These are phyloP conservation scores for Chimonanthus praecox DNA, from an alignment of 164 flowering plant genomes.

Conservation along the genomic window DNA sequence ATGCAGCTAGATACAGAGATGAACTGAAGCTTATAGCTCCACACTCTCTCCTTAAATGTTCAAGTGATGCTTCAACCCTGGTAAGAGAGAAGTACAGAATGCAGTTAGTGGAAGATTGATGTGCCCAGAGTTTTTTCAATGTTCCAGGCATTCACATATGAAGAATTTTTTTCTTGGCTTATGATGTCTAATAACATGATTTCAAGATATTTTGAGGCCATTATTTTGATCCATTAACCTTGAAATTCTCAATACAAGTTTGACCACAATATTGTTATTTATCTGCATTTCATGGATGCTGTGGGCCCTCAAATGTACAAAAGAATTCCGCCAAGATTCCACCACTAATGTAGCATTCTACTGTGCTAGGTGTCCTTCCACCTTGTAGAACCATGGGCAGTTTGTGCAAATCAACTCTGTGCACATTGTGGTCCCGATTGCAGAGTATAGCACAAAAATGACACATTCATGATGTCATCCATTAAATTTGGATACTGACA, in stretches of 20 bases:
- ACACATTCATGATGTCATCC: not conserved
- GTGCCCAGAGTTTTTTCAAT: not conserved
- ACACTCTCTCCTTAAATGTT: constrained; percentile 63
- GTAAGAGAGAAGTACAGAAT: constrained; percentile 27
- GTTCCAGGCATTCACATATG: not conserved
- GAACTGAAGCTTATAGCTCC: constrained; percentile 72
- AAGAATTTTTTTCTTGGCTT: not conserved
- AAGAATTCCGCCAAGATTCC: no score
- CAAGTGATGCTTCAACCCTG: constrained; percentile 88
- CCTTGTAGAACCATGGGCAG: not conserved
- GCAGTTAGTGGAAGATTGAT: not conserved
- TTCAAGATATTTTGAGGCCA: no score
- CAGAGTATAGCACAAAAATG: not conserved
- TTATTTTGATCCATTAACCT: no score
- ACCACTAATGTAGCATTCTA: no score
- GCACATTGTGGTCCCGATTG: not conserved
- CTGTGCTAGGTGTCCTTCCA: not conserved
- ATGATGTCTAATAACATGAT: no score
- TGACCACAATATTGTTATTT: no score
- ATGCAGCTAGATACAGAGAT: constrained; percentile 73
- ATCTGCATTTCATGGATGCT: no score
- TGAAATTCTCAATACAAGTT: no score
- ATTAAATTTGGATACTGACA: not conserved
- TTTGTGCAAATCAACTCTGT: not conserved
- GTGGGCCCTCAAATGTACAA: no score